Evolutionary conservation across 1,139 yeast genomes (phyloP).

Genomic region (Debaryomycetaceae sp.): DNA sequence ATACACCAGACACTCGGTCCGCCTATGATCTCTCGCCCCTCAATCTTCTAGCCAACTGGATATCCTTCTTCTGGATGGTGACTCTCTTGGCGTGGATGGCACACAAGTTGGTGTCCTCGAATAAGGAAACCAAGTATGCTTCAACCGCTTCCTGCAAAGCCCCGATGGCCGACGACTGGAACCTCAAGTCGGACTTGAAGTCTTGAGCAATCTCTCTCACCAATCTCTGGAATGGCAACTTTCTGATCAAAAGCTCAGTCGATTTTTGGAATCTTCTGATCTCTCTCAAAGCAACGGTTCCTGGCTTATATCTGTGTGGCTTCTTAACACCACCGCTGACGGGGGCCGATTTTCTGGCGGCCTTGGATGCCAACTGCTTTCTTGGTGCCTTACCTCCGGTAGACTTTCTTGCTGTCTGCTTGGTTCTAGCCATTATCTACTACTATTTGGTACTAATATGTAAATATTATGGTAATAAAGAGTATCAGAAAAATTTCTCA

Average conservation of each 20-base stretch:
- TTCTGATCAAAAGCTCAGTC: slow-evolving; percentile 50
- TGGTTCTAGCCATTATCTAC: slow-evolving; percentile 46
- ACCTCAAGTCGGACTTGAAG: slow-evolving; percentile 50
- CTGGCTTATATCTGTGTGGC: slow-evolving; percentile 56
- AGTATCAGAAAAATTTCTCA: not conserved
- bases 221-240: slow-evolving; percentile 49
- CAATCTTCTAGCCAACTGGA: slow-evolving; percentile 53
- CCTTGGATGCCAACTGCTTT: slow-evolving; percentile 52
- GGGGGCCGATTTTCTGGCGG: slow-evolving; percentile 54
- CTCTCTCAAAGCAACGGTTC: slow-evolving; percentile 55
- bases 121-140: slow-evolving; percentile 50
- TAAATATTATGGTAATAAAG: slow-evolving; percentile 1
- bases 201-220: slow-evolving; percentile 51
- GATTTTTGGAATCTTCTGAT: slow-evolving; percentile 53
- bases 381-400: slow-evolving; percentile 56
- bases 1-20: not conserved
- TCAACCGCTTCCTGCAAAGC: slow-evolving; percentile 54
- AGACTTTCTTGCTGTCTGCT: slow-evolving; percentile 53
- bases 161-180: slow-evolving; percentile 51
- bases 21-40: slow-evolving; percentile 49
- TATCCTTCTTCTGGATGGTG: slow-evolving; percentile 52
- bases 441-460: not conserved
- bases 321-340: slow-evolving; percentile 51
- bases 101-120: slow-evolving; percentile 53
- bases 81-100: slow-evolving; percentile 55